Percentiles rank a stretch among this genome's conserved stretches.
These are phyloP conservation scores for Trichomonas gallinae DNA, from an alignment of 208 protist genomes.

Conservation along the genomic window DNA sequence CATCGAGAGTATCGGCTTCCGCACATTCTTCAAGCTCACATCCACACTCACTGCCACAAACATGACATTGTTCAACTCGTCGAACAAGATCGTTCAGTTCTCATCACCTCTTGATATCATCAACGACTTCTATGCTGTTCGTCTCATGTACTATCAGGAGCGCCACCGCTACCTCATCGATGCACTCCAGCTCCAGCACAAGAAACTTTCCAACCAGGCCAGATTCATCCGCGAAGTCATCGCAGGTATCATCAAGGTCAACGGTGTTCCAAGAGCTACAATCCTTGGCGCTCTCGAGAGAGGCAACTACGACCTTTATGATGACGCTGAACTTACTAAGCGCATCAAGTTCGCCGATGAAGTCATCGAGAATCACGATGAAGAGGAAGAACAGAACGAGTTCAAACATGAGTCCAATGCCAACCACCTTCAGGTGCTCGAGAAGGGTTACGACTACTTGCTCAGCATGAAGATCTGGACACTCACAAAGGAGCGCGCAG, in stretches of 20 bases:
- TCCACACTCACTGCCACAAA: slow-evolving; percentile 72
- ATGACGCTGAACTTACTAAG: background rate
- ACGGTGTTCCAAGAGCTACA: slow-evolving; percentile 66
- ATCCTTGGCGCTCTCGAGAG: slow-evolving; percentile 69
- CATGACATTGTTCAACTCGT: slow-evolving; percentile 86
- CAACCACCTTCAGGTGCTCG: background rate
- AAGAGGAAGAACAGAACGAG: slow-evolving; percentile 13
- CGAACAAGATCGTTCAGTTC: slow-evolving; percentile 81
- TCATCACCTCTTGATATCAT: slow-evolving; percentile 63
- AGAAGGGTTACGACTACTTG: slow-evolving; percentile 86
- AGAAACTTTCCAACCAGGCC: slow-evolving; percentile 84
- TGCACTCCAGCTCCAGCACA: slow-evolving; percentile 58
- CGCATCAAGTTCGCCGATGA: slow-evolving; percentile 15
- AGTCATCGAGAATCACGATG: slow-evolving; percentile 25
- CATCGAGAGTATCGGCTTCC: slow-evolving; percentile 44
- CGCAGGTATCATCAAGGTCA: slow-evolving; percentile 69
- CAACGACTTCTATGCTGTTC: slow-evolving; percentile 79
- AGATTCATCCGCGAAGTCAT: slow-evolving; percentile 90
- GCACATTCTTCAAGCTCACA: slow-evolving; percentile 71
- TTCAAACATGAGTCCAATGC: background rate
- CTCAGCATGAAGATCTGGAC: slow-evolving; percentile 88
- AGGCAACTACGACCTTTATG: slow-evolving; percentile 63
- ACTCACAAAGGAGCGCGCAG: slow-evolving; percentile 83
- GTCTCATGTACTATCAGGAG: slow-evolving; percentile 82
- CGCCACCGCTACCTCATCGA: slow-evolving; percentile 75